phyloP scores from a whole-genome alignment of 2,329 filamentous ascomycete species.

The Xylaria sp. region DNA sequence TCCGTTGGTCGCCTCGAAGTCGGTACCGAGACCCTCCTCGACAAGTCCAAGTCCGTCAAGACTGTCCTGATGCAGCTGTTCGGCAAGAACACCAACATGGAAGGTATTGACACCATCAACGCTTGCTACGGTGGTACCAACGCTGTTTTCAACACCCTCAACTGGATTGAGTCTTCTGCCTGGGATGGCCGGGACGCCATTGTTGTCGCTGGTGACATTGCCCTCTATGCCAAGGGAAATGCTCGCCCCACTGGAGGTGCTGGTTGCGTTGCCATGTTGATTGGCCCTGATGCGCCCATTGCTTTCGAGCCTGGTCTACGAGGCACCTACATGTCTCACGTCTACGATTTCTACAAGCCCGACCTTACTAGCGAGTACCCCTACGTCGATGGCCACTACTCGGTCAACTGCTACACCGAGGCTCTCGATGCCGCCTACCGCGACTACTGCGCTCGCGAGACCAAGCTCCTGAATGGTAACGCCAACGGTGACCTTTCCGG shows the following conservation, averaged over 20 bases:
- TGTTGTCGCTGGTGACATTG: constrained; percentile 77
- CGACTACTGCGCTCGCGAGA: constrained; percentile 71
- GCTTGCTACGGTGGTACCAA: constrained; percentile 86
- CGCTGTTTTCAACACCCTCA: constrained; percentile 74
- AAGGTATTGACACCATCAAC: constrained; percentile 78
- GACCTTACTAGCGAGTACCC: constrained; percentile 84
- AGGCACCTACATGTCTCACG: constrained; percentile 75
- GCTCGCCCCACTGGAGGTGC: constrained; percentile 77
- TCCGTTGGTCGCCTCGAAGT: constrained; percentile 77
- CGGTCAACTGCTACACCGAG: constrained; percentile 73
- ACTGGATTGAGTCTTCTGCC: constrained; percentile 81
- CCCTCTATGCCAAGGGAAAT: constrained; percentile 77
- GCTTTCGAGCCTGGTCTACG: constrained; percentile 74
- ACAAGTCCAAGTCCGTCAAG: constrained; percentile 91
- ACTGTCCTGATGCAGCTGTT: constrained; percentile 84
- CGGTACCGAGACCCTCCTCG: constrained; percentile 77
- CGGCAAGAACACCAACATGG: constrained; percentile 75
- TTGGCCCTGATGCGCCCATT: constrained; percentile 72
- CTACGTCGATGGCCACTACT: constrained; percentile 79
- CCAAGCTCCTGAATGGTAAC: constrained; percentile 50
- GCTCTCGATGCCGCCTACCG: constrained; percentile 77
- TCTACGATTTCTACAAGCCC: constrained; percentile 88
- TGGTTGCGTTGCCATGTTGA: constrained; percentile 71
- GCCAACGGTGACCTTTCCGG: constrained; percentile 41
- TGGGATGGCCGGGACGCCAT: constrained; percentile 82